Evolutionary conservation across 208 protist species (phyloP), one percentile per base, ranked within the genome.

Genomic region (Wallacemonas sp.): DNA sequence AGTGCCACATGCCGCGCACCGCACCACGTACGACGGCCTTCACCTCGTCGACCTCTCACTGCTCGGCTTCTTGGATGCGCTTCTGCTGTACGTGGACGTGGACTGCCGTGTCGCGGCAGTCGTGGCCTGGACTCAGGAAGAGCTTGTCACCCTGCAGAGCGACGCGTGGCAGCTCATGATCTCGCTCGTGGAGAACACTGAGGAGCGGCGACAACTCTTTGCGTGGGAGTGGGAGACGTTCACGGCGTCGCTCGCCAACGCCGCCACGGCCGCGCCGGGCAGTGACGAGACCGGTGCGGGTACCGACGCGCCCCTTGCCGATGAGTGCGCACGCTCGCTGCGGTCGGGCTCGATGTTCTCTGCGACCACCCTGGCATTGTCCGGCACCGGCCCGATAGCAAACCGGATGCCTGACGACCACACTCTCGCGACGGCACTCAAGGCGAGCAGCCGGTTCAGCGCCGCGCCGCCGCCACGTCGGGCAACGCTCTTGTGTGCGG

Each of bases 51-150:
- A 90, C 58, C 68, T 89, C 1, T 88, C 71, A 63, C 66, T 54
- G 12, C 48, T 83, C 13, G 88, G 88, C 33, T 87, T 85, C 41
- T 45, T 91, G 5, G 77, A 91, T 62, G 83, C 85, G 6, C 41
- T 94, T 54, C 66, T 94, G 2, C 27, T 84, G 39, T 91, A 94
- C 66, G 72, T 86, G 26, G 82, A 91, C 63, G 65, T 75, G n/a
- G 39, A 58, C 36, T 89, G 84, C 45, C 66, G 61, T 13, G 52
- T 80, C 54, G 36, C 77, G 3, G 64, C 74, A 26, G 85, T 91
- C 13, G 62, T 88, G 38, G 66, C 76, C 2, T 91, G 81, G 80
- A 88, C 83, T 38, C 68, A 76, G 8, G 88, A 90, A 63, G 88
- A 91, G 37, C 68, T 89, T 33, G 41, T 89, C 42, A 53, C 71